Percentiles rank a stretch among this genome's conserved stretches.
phyloP scores from a whole-genome alignment of 2,329 filamentous ascomycete species.

The Biscogniauxia sp. region DNA sequence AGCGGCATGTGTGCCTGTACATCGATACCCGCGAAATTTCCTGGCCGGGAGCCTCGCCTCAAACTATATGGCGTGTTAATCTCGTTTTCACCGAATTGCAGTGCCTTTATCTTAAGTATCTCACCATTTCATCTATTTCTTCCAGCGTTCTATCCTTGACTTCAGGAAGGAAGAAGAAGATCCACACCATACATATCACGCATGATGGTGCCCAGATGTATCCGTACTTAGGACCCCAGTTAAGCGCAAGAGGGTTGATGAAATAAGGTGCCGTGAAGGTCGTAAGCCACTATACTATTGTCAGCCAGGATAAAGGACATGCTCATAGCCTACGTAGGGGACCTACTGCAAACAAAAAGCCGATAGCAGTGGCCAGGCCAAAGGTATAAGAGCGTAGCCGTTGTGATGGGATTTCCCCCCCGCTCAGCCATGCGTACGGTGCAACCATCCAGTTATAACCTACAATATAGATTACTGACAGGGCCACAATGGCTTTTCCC shows the following conservation, averaged over 20 bases:
- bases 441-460: constrained; percentile 52
- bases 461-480: constrained; percentile 52
- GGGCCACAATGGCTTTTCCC: constrained; percentile 47
- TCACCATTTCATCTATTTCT: constrained; percentile 53
- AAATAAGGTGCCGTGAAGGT: constrained; percentile 58
- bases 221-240: constrained; percentile 56
- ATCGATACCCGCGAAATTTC: constrained; percentile 33
- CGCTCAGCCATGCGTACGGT: constrained; percentile 54
- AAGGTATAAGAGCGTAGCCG: constrained; percentile 54
- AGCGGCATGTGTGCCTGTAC: constrained; percentile 27
- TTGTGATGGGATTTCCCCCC: constrained; percentile 55
- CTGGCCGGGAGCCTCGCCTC: constrained; percentile 33
- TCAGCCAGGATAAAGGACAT: background rate
- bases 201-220: constrained; percentile 49
- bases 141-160: constrained; percentile 50
- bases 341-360: constrained; percentile 45
- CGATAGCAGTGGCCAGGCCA: constrained; percentile 49
- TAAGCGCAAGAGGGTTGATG: constrained; percentile 50
- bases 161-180: constrained; percentile 50
- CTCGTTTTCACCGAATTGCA: background rate
- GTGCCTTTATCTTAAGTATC: background rate
- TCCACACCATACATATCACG: constrained; percentile 31
- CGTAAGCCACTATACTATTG: constrained; percentile 42
- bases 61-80: constrained; percentile 25
- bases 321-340: background rate